Percentiles rank a stretch among this genome's conserved stretches.
Conservation (phyloP, 2,329 filamentous ascomycete species). For the Beauveria australis region DNA sequence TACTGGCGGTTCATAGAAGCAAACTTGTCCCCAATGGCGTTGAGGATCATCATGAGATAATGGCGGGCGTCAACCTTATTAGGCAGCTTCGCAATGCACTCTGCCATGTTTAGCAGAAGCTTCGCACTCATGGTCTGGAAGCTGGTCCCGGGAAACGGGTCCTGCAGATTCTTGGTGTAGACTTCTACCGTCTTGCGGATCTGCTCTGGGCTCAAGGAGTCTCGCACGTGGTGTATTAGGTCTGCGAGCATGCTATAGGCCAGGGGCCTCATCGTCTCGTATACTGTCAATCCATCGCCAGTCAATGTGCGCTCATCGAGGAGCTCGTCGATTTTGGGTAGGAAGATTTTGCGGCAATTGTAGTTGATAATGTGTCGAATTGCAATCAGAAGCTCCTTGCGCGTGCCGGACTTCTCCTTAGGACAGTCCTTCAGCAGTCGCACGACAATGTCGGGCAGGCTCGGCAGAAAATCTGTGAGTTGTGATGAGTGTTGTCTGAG, state of each 20-base stretch:
- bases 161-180: conserved; percentile 91
- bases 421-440: conserved; percentile 89
- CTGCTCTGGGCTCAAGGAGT: conserved; percentile 79
- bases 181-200: conserved; percentile 95
- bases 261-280: conserved; percentile 90
- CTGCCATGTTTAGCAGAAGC: conserved; percentile 92
- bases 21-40: conserved; percentile 97
- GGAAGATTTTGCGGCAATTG: conserved; percentile 91
- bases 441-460: conserved; percentile 82
- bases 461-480: conserved; percentile 77
- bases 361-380: conserved; percentile 99
- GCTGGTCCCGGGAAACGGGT: conserved; percentile 93
- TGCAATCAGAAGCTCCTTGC: conserved; percentile 92
- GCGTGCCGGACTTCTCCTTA: conserved; percentile 81
- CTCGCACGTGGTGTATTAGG: conserved; percentile 91
- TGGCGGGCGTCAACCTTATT: conserved; percentile 93
- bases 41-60: conserved; percentile 93
- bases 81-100: conserved; percentile 88
- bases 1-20: conserved; percentile 97
- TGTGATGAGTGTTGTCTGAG: conserved; percentile 82
- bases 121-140: conserved; percentile 99
- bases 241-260: conserved; percentile 99
- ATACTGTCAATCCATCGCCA: conserved; percentile 90
- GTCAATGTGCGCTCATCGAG: conserved; percentile 91
- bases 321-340: conserved; percentile 89